Evolutionary conservation across 2,329 filamentous ascomycete genomes (phyloP).

Genomic region (Pseudohalonectria lignicola): DNA sequence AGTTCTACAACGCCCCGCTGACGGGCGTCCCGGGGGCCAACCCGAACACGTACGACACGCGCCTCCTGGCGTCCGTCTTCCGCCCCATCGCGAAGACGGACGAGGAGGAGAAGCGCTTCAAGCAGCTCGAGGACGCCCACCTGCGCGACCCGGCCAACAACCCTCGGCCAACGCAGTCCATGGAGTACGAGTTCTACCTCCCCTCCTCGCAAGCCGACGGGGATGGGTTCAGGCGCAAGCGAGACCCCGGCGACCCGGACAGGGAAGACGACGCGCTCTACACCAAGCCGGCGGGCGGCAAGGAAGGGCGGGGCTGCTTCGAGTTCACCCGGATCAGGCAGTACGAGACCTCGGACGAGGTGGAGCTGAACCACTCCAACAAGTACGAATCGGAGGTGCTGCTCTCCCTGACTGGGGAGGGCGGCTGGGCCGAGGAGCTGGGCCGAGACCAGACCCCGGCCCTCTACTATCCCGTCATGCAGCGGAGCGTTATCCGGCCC

Average conservation of each 20-base stretch:
- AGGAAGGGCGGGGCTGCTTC: slow-evolving; percentile 38
- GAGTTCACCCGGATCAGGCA: slow-evolving; percentile 50
- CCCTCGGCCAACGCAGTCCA: slow-evolving; percentile 44
- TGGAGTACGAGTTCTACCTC: slow-evolving; percentile 60
- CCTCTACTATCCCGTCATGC: slow-evolving; percentile 60
- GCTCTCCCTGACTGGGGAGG: slow-evolving; percentile 44
- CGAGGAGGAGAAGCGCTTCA: slow-evolving; percentile 40
- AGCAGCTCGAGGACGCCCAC: slow-evolving; percentile 38
- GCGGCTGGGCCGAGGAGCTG: slow-evolving; percentile 28
- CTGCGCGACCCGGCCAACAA: slow-evolving; percentile 44
- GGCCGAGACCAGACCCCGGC: slow-evolving; percentile 30
- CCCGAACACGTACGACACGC: slow-evolving; percentile 44
- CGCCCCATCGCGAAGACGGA: slow-evolving; percentile 45
- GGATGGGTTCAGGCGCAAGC: slow-evolving; percentile 47
- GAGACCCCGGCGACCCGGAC: slow-evolving; percentile 45
- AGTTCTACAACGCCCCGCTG: slow-evolving; percentile 57
- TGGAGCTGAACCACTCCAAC: slow-evolving; percentile 41
- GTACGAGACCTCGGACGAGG: slow-evolving; percentile 52
- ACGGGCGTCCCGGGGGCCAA: slow-evolving; percentile 4
- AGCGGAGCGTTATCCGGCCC: slow-evolving; percentile 49
- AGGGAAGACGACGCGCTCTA: slow-evolving; percentile 44
- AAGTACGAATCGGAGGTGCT: slow-evolving; percentile 57
- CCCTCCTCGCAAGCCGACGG: slow-evolving; percentile 35
- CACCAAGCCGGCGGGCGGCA: slow-evolving; percentile 29
- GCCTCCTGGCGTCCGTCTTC: slow-evolving; percentile 50